Evolutionary conservation across 495 filamentous ascomycete genomes (phyloP).

Genomic region (Hypoxylon intermedium): DNA sequence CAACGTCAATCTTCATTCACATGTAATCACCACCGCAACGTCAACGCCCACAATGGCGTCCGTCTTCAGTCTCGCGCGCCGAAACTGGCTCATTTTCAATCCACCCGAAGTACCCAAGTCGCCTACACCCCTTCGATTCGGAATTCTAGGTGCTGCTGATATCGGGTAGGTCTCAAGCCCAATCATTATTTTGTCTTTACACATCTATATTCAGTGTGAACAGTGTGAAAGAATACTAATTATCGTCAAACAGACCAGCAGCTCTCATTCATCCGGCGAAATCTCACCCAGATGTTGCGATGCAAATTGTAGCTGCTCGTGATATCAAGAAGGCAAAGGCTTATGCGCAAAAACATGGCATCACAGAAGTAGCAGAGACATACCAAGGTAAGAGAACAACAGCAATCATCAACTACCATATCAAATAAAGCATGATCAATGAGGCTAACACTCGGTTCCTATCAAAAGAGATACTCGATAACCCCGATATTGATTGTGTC

Average conservation of each 20-base stretch:
- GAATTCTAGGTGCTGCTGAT: conserved; percentile 58
- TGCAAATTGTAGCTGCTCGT: conserved; percentile 66
- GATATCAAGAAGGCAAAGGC: conserved; percentile 57
- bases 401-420: background rate
- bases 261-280: conserved; percentile 64
- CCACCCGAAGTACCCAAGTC: conserved; percentile 46
- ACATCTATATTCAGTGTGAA: too few species aligned
- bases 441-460: background rate
- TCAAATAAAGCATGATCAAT: background rate
- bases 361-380: conserved; percentile 59
- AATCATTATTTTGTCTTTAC: too few species aligned
- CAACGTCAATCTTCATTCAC: too few species aligned
- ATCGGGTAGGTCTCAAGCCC: conserved; percentile 56
- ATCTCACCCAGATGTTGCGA: conserved; percentile 64
- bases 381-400: conserved; percentile 52
- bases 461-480: conserved; percentile 57
- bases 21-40: background rate
- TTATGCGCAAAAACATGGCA: conserved; percentile 65
- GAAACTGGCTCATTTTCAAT: conserved; percentile 43
- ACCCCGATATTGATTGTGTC: conserved; percentile 57
- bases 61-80: conserved; percentile 35
- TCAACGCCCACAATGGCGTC: conserved; percentile 29
- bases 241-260: conserved; percentile 55
- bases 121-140: conserved; percentile 50
- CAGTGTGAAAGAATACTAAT: too few species aligned